Evolutionary conservation across 768 basidiomycete genomes (phyloP), one percentile per base, ranked within the genome.

Genomic region (Leucocoprinus birnbaumii): DNA sequence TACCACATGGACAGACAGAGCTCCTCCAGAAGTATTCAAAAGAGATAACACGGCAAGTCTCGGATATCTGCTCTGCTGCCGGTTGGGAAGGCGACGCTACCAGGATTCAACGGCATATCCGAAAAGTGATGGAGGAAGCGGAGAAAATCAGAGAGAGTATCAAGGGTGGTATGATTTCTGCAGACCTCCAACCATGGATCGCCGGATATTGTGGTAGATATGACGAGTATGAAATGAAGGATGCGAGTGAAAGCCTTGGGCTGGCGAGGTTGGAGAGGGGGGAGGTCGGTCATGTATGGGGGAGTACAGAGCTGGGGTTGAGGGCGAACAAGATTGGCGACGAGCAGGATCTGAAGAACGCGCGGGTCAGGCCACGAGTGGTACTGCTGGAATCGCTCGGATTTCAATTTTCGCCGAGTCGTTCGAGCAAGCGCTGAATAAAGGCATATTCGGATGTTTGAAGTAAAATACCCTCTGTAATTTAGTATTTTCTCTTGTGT

Each of bases 281-380:
- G 6, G 21, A 35, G 41, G 19, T 18, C 18, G 14, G 26, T 18
- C 48, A 34, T 42, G 48, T 49, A 10, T 25, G 48, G 41, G 54
- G 54, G 25, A 55, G 54, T 27, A 55, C 54, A n/a, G 54, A 34
- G 27, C 7, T 55, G 3, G 54, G 54, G 9, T 49, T 48, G 54
- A 55, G 31, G 21, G 48, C 24, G 5, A 10, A 10, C 9, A 11
- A 16, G n/a, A 41, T 25, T 5, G 13, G 13, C 38, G 40, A 26
- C 14, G 3, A 25, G 10, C 22, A 16, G 37, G 47, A 34, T 3
- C 25, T 34, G 11, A 24, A 16, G 18, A 41, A 26, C 5, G 10
- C 22, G 22, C 24, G 18, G 44, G 8, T 9, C 3, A 49, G 31
- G 22, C 26, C 41, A 13, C 13, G 27, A 19, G 41, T 43, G 13